These are phyloP conservation scores for Dichotomopilus funicola DNA, from an alignment of 2,329 filamentous ascomycete genomes.

Conservation along the genomic window DNA sequence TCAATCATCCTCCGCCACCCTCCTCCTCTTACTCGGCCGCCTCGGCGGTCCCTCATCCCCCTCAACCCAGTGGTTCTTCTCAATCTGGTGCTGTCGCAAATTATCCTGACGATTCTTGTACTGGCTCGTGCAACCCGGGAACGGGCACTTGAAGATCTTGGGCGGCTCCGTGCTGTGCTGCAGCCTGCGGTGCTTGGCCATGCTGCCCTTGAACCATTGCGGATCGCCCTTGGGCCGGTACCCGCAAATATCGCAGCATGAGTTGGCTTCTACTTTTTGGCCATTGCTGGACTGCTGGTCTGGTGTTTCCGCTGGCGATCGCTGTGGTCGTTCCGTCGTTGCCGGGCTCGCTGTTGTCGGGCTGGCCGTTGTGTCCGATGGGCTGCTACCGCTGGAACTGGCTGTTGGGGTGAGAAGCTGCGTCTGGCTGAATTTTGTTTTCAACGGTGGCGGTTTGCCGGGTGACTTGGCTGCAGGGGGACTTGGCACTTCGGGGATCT, in stretches of 20 bases:
- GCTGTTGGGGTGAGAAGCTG: slow-evolving; percentile 9
- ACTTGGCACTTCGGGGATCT: slow-evolving; percentile 5
- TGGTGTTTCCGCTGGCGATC: not conserved
- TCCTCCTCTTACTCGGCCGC: slow-evolving; percentile 44
- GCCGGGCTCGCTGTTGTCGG: slow-evolving; percentile 1
- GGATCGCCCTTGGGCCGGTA: slow-evolving; percentile 51
- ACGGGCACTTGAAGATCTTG: slow-evolving; percentile 47
- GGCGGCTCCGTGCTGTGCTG: slow-evolving; percentile 45
- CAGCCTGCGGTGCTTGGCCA: slow-evolving; percentile 52
- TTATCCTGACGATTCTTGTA: slow-evolving; percentile 53
- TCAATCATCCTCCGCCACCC: slow-evolving; percentile 24
- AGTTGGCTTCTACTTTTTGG: slow-evolving; percentile 35
- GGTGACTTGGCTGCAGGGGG: not conserved
- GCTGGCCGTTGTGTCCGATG: not conserved
- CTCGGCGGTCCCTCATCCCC: slow-evolving; percentile 31
- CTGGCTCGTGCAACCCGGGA: slow-evolving; percentile 46
- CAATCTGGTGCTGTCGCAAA: slow-evolving; percentile 49
- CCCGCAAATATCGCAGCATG: slow-evolving; percentile 46
- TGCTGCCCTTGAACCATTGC: slow-evolving; percentile 53
- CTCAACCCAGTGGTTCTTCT: slow-evolving; percentile 49
- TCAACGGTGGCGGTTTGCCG: not conserved
- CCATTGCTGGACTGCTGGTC: slow-evolving; percentile 11
- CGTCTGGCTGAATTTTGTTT: not conserved
- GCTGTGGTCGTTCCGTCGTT: slow-evolving; percentile 2
- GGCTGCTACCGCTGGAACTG: slow-evolving; percentile 7